These are phyloP conservation scores for Musa troglodytarum DNA, from an alignment of 176 grass and related monocot genomes.

Conservation along the genomic window DNA sequence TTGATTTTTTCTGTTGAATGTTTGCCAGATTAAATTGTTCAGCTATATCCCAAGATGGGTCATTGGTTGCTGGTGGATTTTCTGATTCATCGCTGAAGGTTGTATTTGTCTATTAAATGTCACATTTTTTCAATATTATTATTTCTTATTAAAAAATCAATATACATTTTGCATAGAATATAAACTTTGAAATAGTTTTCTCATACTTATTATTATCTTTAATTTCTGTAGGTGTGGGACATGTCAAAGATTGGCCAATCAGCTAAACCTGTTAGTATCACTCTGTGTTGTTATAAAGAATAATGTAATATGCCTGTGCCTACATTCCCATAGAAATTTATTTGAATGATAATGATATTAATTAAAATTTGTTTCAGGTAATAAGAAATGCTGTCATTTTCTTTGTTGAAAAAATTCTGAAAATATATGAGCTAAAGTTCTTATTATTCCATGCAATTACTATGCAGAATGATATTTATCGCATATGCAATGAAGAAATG, in stretches of 20 bases:
- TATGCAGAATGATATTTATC: too few species aligned
- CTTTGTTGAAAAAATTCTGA: too few species aligned
- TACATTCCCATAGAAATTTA: too few species aligned
- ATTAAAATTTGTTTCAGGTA: too few species aligned
- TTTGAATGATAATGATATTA: too few species aligned
- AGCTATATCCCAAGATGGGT: constrained; percentile 85
- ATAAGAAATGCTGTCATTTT: too few species aligned
- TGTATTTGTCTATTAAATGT: constrained; percentile 20
- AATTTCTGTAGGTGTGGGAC: constrained; percentile 70
- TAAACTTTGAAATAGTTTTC: not conserved
- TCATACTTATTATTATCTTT: constrained; percentile 8
- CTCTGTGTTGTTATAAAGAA: not conserved
- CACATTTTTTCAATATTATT: constrained; percentile 1
- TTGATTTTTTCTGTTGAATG: constrained; percentile 22
- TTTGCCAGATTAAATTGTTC: constrained; percentile 86
- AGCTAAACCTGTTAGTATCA: constrained; percentile 50
- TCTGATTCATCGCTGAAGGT: constrained; percentile 99
- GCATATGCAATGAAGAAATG: too few species aligned
- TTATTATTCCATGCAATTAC: too few species aligned
- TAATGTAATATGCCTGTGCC: not conserved
- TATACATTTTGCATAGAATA: constrained; percentile 3
- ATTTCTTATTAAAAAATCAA: constrained; percentile 8
- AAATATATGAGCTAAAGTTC: too few species aligned
- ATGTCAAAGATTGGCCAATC: constrained; percentile 91
- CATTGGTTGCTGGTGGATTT: constrained; percentile 90